Base-by-base conservation (phyloP, 441 rosid genomes). In the Sinapis alba region DNA sequence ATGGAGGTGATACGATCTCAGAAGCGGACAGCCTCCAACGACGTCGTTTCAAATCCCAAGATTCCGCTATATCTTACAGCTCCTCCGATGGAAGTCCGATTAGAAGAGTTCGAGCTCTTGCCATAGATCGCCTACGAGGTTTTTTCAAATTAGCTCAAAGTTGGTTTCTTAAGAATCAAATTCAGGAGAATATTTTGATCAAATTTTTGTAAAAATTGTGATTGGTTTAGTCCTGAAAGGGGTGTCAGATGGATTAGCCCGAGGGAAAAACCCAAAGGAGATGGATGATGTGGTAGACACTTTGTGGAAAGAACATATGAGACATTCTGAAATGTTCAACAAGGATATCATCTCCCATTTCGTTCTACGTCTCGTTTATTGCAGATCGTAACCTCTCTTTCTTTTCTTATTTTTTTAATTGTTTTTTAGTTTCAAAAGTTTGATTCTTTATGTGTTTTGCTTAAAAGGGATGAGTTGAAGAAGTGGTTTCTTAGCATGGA, bases 401-500 rank as follows among this genome's bases (percentile, higher is more conserved):
- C 65, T n/a, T 71, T 10, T 3, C 8, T 62, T 0, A 3, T 38
- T 6, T 1, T 0, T 20, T 20, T 3, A 6, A 19, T 61, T 43
- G 1, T 4, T 50, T 24, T 54, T 10, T 36, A 15, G 9, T 7
- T 76, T 54, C 11, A 36, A 7, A 32, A 6, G 23, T 47, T 30
- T 34, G 15, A 0, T 24, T 73, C 19, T 36, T 27, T 43, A 7
- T 32, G 38, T 9, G 41, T 1, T 62, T 1, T 61, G 24, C 18
- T 65, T 54, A 32, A n/a, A 57, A 96, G 99, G 62, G 98, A 94
- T 88, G 99, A 96, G 9, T 76, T 96, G 60, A 87, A 98, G 82
- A 96, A 90, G 79, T 92, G 96, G 98, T 92, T 96, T 84, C 95
- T 96, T 65, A 86, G 93, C 24, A 89, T 83, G 90, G 98, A 96